A percentile compares a stretch with the other conserved stretches of the same genome.
These are phyloP conservation scores for Microbotryum intermedium DNA, from an alignment of 1,284 basidiomycete genomes.

Conservation along the genomic window DNA sequence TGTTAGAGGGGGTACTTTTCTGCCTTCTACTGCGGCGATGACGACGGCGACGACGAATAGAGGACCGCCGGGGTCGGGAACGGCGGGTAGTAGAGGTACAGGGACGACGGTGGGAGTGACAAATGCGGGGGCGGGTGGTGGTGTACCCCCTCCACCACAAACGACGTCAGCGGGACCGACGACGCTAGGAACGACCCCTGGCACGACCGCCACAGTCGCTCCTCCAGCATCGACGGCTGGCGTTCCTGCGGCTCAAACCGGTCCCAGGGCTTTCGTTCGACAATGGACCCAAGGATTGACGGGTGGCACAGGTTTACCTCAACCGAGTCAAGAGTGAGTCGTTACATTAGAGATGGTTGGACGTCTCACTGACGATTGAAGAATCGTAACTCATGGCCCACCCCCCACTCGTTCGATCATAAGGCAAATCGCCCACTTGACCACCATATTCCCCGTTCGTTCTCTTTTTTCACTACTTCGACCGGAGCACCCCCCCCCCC, in stretches of 20 bases:
- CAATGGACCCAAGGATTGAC: conserved; percentile 21
- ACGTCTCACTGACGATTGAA: too few species aligned
- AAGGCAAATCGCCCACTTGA: conserved; percentile 21
- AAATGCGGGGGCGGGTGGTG: neutral
- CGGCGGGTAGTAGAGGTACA: too few species aligned
- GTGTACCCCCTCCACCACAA: neutral
- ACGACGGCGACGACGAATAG: neutral
- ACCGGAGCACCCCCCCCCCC: too few species aligned
- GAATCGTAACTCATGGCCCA: too few species aligned
- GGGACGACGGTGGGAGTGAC: neutral
- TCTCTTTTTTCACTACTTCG: too few species aligned
- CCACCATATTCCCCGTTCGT: conserved; percentile 17
- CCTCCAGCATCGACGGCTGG: neutral
- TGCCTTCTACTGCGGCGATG: neutral
- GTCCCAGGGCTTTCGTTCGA: conserved; percentile 8
- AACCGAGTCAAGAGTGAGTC: neutral
- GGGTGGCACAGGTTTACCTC: neutral
- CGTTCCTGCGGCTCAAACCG: neutral
- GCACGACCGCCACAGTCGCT: neutral
- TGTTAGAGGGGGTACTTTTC: neutral
- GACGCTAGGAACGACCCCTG: neutral
- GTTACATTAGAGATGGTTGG: too few species aligned
- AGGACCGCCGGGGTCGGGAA: too few species aligned
- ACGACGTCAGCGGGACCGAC: neutral
- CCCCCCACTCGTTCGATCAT: neutral